phyloP scores from a whole-genome alignment of 495 filamentous ascomycete genomes.

The Bombardia bombarda region DNA sequence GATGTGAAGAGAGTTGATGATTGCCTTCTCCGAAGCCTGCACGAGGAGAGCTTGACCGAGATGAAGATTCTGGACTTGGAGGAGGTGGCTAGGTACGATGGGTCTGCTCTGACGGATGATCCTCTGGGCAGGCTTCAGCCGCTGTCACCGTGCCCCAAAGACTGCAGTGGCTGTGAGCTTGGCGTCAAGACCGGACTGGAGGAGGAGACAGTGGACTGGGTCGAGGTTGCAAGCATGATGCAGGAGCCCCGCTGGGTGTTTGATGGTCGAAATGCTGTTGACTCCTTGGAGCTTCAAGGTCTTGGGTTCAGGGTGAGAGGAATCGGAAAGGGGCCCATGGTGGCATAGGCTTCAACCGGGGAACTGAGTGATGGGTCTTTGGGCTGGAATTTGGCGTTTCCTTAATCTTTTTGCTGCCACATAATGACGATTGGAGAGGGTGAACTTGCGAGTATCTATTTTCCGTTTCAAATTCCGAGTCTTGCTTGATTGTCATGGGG shows the following conservation, averaged over 20 bases:
- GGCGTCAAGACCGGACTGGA: conserved; percentile 4
- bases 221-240: conserved; percentile 45
- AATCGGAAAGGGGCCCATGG: conserved; percentile 15
- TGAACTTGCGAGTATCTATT: too few relatives aligned
- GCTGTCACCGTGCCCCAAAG: conserved; percentile 8
- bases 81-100: conserved; percentile 3
- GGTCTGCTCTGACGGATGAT: conserved; percentile 7
- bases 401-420: background rate
- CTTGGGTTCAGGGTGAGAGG: conserved; percentile 20
- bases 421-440: too few relatives aligned
- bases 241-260: conserved; percentile 62
- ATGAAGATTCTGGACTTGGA: conserved; percentile 16
- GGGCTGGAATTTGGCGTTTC: background rate
- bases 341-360: background rate
- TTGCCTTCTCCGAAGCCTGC: background rate
- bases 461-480: too few relatives aligned
- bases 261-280: conserved; percentile 48
- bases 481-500: too few relatives aligned
- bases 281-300: conserved; percentile 15
- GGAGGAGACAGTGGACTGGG: conserved; percentile 43
- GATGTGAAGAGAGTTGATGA: background rate
- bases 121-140: conserved; percentile 18
- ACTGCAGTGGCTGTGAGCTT: conserved; percentile 24
- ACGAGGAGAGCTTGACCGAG: conserved; percentile 8
- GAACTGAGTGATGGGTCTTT: background rate